These are phyloP conservation scores for Spathaspora boniae DNA, from an alignment of 805 yeast genomes.

Conservation along the genomic window DNA sequence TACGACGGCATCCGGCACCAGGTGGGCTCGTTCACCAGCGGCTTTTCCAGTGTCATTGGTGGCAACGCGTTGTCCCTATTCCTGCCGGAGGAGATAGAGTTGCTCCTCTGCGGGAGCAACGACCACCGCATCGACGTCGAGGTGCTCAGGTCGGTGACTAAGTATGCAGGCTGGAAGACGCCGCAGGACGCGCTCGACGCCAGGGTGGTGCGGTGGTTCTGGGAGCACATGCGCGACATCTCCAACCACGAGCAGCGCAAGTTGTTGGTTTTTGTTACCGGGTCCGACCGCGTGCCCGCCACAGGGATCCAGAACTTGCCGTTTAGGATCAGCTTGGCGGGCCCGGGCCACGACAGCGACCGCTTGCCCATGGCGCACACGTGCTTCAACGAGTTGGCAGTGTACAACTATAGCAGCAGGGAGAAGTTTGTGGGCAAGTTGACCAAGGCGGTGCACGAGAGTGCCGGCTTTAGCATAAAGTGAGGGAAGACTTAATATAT, in stretches of 20 bases:
- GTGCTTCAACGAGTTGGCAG: constrained; percentile 85
- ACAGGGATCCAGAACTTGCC: constrained; percentile 78
- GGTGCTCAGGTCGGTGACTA: constrained; percentile 66
- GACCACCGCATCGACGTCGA: constrained; percentile 64
- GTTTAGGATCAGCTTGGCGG: constrained; percentile 60
- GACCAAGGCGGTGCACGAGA: constrained; percentile 66
- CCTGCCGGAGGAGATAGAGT: constrained; percentile 76
- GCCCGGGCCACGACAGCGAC: constrained; percentile 31
- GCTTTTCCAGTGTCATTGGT: constrained; percentile 74
- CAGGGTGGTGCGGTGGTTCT: constrained; percentile 69
- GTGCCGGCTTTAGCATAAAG: constrained; percentile 83
- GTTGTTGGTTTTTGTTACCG: constrained; percentile 76
- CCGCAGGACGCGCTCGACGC: constrained; percentile 35
- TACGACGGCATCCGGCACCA: constrained; percentile 50
- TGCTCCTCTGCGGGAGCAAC: constrained; percentile 72
- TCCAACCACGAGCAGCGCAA: constrained; percentile 50
- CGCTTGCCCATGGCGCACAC: constrained; percentile 87
- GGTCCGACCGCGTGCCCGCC: constrained; percentile 89
- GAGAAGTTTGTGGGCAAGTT: constrained; percentile 59
- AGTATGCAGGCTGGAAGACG: constrained; percentile 61
- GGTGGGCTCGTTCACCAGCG: constrained; percentile 58
- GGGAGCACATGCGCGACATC: constrained; percentile 66
- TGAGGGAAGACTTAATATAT: no score
- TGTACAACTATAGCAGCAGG: constrained; percentile 59
- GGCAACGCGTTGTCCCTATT: constrained; percentile 80